These are phyloP conservation scores for Gyromitra esculenta DNA, from an alignment of 2,329 filamentous ascomycete genomes.

Conservation along the genomic window DNA sequence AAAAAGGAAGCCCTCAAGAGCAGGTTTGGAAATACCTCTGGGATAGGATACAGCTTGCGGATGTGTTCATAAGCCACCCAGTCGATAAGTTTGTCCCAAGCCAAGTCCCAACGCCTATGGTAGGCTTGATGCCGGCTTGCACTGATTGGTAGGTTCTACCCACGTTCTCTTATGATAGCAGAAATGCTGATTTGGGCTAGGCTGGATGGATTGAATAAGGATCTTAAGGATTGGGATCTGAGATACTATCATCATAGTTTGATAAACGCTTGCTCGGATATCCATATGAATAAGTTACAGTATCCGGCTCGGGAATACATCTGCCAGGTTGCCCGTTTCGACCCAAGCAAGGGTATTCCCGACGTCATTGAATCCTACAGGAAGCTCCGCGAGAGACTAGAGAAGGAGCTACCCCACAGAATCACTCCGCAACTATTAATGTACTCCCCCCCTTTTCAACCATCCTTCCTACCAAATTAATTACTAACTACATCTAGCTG, in stretches of 20 bases:
- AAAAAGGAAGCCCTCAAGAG: constrained; percentile 72
- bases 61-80: constrained; percentile 84
- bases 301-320: constrained; percentile 75
- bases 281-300: constrained; percentile 69
- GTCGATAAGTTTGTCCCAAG: constrained; percentile 78
- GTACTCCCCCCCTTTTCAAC: constrained; percentile 58
- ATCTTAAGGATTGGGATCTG: constrained; percentile 74
- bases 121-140: constrained; percentile 80
- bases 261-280: constrained; percentile 69
- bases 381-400: constrained; percentile 72
- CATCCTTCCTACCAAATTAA: background rate
- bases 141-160: constrained; percentile 73
- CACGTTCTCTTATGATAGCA: background rate
- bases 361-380: constrained; percentile 80
- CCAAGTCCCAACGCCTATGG: constrained; percentile 72
- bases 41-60: constrained; percentile 74
- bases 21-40: constrained; percentile 81
- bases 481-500: constrained; percentile 60
- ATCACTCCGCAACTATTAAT: constrained; percentile 77
- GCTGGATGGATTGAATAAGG: constrained; percentile 83
- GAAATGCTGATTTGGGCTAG: constrained; percentile 58
- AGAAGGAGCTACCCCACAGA: constrained; percentile 64
- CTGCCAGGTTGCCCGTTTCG: constrained; percentile 81
- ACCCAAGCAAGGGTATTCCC: constrained; percentile 82
- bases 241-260: constrained; percentile 80